phyloP scores from a whole-genome alignment of 2,329 filamentous ascomycete species.

The Xylaria sp. region DNA sequence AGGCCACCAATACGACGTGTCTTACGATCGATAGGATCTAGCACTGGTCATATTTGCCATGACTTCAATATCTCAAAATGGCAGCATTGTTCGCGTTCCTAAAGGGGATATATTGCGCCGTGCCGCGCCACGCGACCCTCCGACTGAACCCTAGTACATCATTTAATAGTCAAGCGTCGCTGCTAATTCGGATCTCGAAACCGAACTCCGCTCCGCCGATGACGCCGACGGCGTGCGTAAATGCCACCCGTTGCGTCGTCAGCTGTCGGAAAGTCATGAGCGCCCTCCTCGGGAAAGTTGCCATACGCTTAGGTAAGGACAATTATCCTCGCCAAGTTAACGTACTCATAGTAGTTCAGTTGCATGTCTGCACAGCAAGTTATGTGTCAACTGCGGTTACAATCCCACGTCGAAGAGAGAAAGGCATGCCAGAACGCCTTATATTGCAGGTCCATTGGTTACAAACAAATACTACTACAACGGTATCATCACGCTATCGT shows the following conservation, averaged over 20 bases:
- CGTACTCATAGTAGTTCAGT: too few relatives aligned
- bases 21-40: not conserved
- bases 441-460: not conserved
- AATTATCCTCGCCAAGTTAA: not conserved
- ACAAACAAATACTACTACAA: conserved; percentile 7
- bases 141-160: not conserved
- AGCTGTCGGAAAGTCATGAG: not conserved
- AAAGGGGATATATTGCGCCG: not conserved
- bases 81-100: conserved; percentile 1
- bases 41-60: conserved; percentile 10
- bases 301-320: not conserved
- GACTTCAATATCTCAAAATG: not conserved
- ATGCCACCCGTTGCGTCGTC: not conserved
- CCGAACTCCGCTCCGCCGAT: not conserved
- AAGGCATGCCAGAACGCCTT: not conserved
- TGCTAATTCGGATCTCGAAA: conserved; percentile 15
- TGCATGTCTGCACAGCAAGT: not conserved
- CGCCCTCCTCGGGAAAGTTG: not conserved
- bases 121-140: conserved; percentile 5
- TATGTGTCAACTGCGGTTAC: not conserved
- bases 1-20: not conserved
- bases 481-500: not conserved
- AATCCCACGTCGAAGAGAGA: not conserved
- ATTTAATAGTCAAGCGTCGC: not conserved
- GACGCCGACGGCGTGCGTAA: not conserved